phyloP scores from a whole-genome alignment of 164 flowering plant genomes.

The Paratinospora sagittata region DNA sequence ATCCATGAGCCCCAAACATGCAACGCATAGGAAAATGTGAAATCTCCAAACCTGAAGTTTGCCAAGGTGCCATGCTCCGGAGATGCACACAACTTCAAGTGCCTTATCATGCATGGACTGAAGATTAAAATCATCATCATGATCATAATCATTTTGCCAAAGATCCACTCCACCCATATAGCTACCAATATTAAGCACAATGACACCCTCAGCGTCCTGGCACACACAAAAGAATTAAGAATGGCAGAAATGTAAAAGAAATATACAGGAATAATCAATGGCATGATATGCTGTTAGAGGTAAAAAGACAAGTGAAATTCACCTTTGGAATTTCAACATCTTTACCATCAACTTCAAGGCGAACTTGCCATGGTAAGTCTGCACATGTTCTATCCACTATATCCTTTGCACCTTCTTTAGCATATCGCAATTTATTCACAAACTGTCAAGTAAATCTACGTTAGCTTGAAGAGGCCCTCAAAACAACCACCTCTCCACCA shows the following conservation, averaged over 20 bases:
- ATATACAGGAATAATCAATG: not conserved
- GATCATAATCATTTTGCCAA: slow-evolving; percentile 74
- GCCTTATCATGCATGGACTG: slow-evolving; percentile 71
- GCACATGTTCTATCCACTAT: slow-evolving; percentile 78
- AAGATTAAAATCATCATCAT: slow-evolving; percentile 55
- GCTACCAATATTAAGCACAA: slow-evolving; percentile 72
- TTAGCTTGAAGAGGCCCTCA: slow-evolving; percentile 3
- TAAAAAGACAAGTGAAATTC: not conserved
- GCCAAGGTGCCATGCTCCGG: slow-evolving; percentile 83
- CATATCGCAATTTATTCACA: slow-evolving; percentile 69
- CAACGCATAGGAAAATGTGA: not conserved
- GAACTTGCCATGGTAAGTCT: slow-evolving; percentile 67
- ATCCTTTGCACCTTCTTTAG: slow-evolving; percentile 75
- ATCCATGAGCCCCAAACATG: not conserved
- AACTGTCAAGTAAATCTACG: slow-evolving; percentile 37
- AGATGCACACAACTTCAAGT: slow-evolving; percentile 63
- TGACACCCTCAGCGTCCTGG: slow-evolving; percentile 69
- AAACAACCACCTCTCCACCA: not conserved
- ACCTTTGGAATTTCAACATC: slow-evolving; percentile 59
- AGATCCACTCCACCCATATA: slow-evolving; percentile 81
- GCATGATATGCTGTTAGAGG: not conserved
- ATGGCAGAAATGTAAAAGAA: slow-evolving; percentile 1
- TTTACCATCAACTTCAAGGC: slow-evolving; percentile 73
- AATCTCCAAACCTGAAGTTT: slow-evolving; percentile 56
- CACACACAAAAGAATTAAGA: not conserved